Percentiles rank a stretch among this genome's conserved stretches.
Evolutionary conservation across 305 asterid genomes (phyloP).

Genomic region (Coffea humblotiana): DNA sequence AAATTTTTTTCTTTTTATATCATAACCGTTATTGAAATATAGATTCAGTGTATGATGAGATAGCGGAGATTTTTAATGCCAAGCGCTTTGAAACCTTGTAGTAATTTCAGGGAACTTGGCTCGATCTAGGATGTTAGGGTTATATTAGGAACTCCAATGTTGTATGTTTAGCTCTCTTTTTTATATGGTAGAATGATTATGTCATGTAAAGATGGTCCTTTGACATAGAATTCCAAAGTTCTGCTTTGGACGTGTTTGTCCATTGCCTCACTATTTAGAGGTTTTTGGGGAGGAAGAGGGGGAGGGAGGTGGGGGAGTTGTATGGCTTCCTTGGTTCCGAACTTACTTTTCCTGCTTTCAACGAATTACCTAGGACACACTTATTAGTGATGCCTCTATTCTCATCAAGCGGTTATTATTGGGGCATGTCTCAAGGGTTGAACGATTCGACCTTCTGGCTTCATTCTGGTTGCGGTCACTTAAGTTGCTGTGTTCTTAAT

Average conservation of each 20-base stretch:
- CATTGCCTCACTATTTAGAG: not conserved
- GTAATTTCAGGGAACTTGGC: slow-evolving; percentile 27
- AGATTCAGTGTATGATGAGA: slow-evolving; percentile 38
- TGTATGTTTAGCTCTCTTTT: slow-evolving; percentile 40
- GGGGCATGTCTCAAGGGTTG: not conserved
- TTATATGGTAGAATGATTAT: slow-evolving; percentile 7
- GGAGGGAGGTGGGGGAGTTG: not conserved
- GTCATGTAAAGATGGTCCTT: slow-evolving; percentile 14
- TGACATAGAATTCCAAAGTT: slow-evolving; percentile 24
- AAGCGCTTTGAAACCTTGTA: slow-evolving; percentile 35
- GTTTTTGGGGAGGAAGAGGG: too few relatives aligned
- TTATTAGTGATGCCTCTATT: not conserved
- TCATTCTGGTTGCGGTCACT: too few relatives aligned
- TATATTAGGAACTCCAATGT: slow-evolving; percentile 40
- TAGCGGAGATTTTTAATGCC: slow-evolving; percentile 28
- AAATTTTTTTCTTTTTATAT: slow-evolving; percentile 19
- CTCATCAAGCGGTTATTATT: not conserved
- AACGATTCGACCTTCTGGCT: not conserved
- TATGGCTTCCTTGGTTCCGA: not conserved
- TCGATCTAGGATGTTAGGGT: slow-evolving; percentile 31
- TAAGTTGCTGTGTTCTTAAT: not conserved
- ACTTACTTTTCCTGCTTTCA: not conserved
- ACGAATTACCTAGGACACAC: not conserved
- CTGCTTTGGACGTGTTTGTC: slow-evolving; percentile 3
- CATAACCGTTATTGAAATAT: slow-evolving; percentile 39